A percentile compares a stretch with the other conserved stretches of the same genome.
phyloP scores from a whole-genome alignment of 495 filamentous ascomycete species.

The Cercophora sp. region DNA sequence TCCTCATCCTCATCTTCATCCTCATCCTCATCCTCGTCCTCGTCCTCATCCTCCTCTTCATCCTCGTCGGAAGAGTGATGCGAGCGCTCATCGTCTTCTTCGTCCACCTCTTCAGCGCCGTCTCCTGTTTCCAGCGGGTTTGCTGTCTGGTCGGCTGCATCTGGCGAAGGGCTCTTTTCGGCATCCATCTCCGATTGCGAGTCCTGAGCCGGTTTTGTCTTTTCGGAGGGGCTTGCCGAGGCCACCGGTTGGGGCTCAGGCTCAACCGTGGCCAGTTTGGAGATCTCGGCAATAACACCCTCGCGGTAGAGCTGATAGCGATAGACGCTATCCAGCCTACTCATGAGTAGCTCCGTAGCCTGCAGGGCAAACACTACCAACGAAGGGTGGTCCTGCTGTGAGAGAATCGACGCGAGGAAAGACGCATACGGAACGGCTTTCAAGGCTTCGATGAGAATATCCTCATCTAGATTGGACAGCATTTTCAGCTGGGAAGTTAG shows the following conservation, averaged over 20 bases:
- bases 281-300: constrained; percentile 89
- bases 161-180: not conserved
- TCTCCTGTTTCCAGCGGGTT: constrained; percentile 16
- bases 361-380: constrained; percentile 83
- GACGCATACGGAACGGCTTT: constrained; percentile 96
- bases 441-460: constrained; percentile 80
- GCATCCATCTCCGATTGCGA: constrained; percentile 18
- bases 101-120: constrained; percentile 29
- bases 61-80: constrained; percentile 38
- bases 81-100: constrained; percentile 39
- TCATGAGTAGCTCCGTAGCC: constrained; percentile 81
- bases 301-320: constrained; percentile 96
- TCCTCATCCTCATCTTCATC: constrained; percentile 58
- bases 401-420: constrained; percentile 90
- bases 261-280: constrained; percentile 59
- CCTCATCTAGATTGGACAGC: constrained; percentile 86
- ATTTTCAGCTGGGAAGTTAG: constrained; percentile 94
- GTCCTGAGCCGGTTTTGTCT: constrained; percentile 4
- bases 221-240: not conserved
- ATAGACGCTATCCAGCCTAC: constrained; percentile 80
- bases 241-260: constrained; percentile 23
- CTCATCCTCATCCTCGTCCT: constrained; percentile 48
- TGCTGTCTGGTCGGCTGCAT: constrained; percentile 3
- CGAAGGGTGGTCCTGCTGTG: constrained; percentile 87
- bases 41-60: constrained; percentile 34